Evolutionary conservation across 768 basidiomycete genomes (phyloP).

Genomic region (Polyporus arcularius): DNA sequence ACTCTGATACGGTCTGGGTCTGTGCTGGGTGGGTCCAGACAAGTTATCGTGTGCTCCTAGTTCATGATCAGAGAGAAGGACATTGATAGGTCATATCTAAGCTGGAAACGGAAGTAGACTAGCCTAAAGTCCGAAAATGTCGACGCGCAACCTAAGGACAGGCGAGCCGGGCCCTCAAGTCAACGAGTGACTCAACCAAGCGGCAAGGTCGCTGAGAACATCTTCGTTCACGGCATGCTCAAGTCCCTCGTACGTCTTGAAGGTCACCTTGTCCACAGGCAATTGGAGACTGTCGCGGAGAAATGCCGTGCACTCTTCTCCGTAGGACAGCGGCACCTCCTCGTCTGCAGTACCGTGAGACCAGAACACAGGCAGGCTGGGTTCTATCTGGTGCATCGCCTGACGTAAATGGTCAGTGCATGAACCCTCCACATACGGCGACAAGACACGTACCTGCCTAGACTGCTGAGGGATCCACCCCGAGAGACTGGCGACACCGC

Average conservation of each 20-base stretch:
- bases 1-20: no score
- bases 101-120: no score
- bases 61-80: no score
- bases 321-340: conserved; percentile 39
- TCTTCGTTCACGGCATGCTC: conserved; percentile 15
- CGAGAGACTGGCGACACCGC: conserved; percentile 45
- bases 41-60: no score
- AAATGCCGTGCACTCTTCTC: conserved; percentile 35
- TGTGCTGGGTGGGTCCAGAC: no score
- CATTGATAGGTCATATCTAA: no score
- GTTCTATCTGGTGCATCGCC: conserved; percentile 37
- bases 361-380: conserved; percentile 43
- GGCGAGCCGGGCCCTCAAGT: not conserved
- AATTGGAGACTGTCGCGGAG: conserved; percentile 32
- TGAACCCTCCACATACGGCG: not conserved
- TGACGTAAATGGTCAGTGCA: not conserved
- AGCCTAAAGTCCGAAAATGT: no score
- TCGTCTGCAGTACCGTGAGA: conserved; percentile 41
- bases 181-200: conserved; percentile 5
- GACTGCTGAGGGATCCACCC: conserved; percentile 46
- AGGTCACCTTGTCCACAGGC: conserved; percentile 12
- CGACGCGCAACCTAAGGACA: no score
- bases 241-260: conserved; percentile 17
- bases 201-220: conserved; percentile 14
- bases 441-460: conserved; percentile 32